Evolutionary conservation across 768 basidiomycete genomes (phyloP).

Genomic region (Lactifluus hygrophoroides): DNA sequence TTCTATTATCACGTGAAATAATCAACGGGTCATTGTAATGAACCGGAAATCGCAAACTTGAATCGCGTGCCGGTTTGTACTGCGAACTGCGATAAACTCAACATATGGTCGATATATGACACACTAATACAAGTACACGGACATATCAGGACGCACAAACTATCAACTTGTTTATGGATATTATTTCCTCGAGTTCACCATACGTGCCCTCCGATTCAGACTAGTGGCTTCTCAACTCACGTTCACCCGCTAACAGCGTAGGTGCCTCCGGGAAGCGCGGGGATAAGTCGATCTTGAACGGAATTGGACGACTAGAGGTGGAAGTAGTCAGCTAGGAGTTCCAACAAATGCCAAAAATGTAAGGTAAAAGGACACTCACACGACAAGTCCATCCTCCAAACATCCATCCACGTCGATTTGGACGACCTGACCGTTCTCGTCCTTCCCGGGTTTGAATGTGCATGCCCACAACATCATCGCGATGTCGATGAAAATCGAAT

Average conservation of each 20-base stretch:
- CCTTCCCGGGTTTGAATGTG: neutral
- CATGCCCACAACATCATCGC: constrained; percentile 1
- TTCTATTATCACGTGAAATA: neutral
- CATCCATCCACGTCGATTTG: constrained; percentile 10
- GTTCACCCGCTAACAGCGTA: neutral
- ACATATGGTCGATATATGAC: too few species aligned
- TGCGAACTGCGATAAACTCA: too few species aligned
- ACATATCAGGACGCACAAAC: too few species aligned
- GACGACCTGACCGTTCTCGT: neutral
- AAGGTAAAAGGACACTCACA: constrained; percentile 1
- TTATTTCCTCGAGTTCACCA: too few species aligned
- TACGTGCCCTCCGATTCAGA: neutral
- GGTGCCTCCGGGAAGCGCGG: constrained; percentile 14
- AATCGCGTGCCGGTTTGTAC: too few species aligned
- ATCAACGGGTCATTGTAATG: neutral
- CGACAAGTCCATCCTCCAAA: constrained; percentile 10
- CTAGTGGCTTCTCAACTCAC: neutral
- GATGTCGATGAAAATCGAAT: constrained; percentile 11
- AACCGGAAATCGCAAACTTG: too few species aligned
- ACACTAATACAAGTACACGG: too few species aligned
- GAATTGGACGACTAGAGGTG: constrained; percentile 8
- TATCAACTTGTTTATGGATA: too few species aligned
- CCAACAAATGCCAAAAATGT: neutral
- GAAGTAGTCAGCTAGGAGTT: neutral
- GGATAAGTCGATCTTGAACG: constrained; percentile 1